Evolutionary conservation across 2,329 filamentous ascomycete genomes (phyloP).

Genomic region (Pseudocercospora fuligena): DNA sequence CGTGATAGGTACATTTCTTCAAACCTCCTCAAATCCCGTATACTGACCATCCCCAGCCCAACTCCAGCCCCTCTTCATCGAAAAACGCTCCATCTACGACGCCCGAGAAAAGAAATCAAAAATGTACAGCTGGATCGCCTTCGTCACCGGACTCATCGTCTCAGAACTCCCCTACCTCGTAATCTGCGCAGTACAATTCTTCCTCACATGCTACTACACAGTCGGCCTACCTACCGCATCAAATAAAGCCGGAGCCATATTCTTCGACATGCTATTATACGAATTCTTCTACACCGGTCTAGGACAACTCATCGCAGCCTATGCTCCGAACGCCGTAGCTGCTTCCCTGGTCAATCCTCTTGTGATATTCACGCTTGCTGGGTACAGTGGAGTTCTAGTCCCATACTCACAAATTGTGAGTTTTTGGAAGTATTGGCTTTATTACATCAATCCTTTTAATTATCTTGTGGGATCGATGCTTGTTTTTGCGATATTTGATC

Average conservation of each 20-base stretch:
- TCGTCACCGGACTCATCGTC: slow-evolving; percentile 70
- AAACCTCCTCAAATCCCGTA: neutral
- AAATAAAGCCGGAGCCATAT: slow-evolving; percentile 52
- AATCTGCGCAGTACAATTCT: slow-evolving; percentile 61
- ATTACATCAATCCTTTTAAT: slow-evolving; percentile 47
- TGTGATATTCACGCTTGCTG: slow-evolving; percentile 38
- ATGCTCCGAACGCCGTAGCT: slow-evolving; percentile 48
- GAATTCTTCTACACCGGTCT: slow-evolving; percentile 60
- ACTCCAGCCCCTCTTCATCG: slow-evolving; percentile 63
- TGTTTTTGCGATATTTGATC: slow-evolving; percentile 47
- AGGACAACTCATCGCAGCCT: slow-evolving; percentile 60
- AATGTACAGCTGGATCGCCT: slow-evolving; percentile 74
- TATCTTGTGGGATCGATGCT: slow-evolving; percentile 48
- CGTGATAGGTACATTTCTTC: slow-evolving; percentile 42
- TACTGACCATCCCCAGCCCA: slow-evolving; percentile 38
- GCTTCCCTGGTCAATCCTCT: slow-evolving; percentile 52
- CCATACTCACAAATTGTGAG: slow-evolving; percentile 39
- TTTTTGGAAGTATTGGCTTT: slow-evolving; percentile 45
- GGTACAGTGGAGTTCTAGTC: slow-evolving; percentile 40
- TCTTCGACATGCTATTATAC: slow-evolving; percentile 57
- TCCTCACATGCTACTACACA: slow-evolving; percentile 25
- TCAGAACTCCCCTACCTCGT: slow-evolving; percentile 71
- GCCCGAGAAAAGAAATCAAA: slow-evolving; percentile 66
- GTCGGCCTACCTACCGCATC: slow-evolving; percentile 49
- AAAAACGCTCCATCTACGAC: slow-evolving; percentile 63